These are phyloP conservation scores for Beta vulgaris DNA, from an alignment of 148 eudicot genomes.

Conservation along the genomic window DNA sequence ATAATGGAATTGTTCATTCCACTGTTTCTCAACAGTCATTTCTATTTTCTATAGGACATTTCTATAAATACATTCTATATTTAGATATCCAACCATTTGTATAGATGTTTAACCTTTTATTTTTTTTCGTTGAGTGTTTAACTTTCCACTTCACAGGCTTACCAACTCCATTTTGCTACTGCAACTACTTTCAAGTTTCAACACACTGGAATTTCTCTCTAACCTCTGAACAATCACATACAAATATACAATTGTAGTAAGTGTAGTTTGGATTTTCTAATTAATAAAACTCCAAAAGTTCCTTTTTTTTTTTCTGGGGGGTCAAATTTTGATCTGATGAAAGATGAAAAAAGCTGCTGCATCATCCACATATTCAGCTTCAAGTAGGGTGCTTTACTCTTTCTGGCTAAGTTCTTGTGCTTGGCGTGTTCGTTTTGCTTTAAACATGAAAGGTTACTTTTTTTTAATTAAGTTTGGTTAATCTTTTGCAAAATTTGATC, in stretches of 20 bases:
- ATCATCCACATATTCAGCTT: slow-evolving; percentile 16
- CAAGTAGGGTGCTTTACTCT: slow-evolving; percentile 47
- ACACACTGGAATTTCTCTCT: not conserved
- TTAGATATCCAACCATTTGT: too few relatives aligned
- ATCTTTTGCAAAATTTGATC: not conserved
- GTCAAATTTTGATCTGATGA: not conserved
- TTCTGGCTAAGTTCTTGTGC: slow-evolving; percentile 65
- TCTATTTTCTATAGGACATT: too few relatives aligned
- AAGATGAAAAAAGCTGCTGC: slow-evolving; percentile 11
- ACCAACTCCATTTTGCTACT: too few relatives aligned
- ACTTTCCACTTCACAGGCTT: not conserved
- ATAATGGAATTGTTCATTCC: too few relatives aligned
- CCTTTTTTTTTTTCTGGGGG: too few relatives aligned
- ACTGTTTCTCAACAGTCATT: too few relatives aligned
- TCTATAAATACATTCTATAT: too few relatives aligned
- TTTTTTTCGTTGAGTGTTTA: too few relatives aligned
- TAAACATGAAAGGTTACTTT: slow-evolving; percentile 51
- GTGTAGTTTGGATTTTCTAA: not conserved
- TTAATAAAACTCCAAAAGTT: too few relatives aligned
- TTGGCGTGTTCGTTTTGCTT: slow-evolving; percentile 65
- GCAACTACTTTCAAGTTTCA: not conserved
- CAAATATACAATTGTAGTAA: not conserved
- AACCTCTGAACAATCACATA: not conserved
- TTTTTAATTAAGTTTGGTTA: not conserved
- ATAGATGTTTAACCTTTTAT: too few relatives aligned